Evolutionary conservation across 305 asterid species (phyloP).

Genomic region (Stenogyne calaminthoides): DNA sequence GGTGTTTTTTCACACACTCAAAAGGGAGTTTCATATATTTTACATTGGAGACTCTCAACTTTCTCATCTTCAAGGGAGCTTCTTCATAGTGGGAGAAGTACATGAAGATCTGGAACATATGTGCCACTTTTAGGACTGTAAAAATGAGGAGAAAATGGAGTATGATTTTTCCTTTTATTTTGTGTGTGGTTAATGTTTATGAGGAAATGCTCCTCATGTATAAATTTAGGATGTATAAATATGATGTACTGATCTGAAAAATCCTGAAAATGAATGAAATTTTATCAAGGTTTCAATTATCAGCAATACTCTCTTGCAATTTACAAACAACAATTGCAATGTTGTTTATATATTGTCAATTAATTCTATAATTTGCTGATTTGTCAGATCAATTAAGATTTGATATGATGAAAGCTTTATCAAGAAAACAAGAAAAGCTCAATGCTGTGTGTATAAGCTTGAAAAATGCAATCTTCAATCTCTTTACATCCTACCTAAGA

Average conservation of each 20-base stretch:
- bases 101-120: constrained; percentile 1
- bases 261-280: not conserved
- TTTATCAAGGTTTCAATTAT: constrained; percentile 5
- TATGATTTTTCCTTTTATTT: not conserved
- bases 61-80: constrained; percentile 89
- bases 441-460: not conserved
- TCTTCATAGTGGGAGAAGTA: constrained; percentile 30
- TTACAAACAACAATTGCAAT: not conserved
- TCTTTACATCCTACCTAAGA: not conserved
- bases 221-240: constrained; percentile 33
- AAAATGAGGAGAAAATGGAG: constrained; percentile 13
- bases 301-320: constrained; percentile 6
- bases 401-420: not conserved
- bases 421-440: constrained; percentile 1
- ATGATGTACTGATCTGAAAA: constrained; percentile 21
- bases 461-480: not conserved
- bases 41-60: constrained; percentile 80
- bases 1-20: constrained; percentile 80
- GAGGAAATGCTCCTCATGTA: constrained; percentile 29
- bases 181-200: constrained; percentile 2
- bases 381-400: not conserved
- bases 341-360: not conserved
- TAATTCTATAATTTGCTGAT: not conserved
- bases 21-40: constrained; percentile 89
- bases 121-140: constrained; percentile 18